Evolutionary conservation across 2,329 filamentous ascomycete genomes (phyloP), one percentile per base, ranked within the genome.

Genomic region (Talaromyces pinophilus): DNA sequence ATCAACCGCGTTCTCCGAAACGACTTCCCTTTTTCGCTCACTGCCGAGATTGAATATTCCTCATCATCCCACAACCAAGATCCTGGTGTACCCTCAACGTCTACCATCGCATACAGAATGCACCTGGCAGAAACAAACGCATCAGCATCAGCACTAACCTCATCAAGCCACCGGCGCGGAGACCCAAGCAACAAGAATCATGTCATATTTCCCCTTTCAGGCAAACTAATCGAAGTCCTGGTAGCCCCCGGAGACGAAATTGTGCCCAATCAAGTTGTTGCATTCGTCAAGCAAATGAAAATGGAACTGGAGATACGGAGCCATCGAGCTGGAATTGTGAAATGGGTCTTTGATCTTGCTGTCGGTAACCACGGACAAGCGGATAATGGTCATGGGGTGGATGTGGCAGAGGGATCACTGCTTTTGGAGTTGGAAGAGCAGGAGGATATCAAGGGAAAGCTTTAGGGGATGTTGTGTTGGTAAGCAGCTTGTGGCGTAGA

Each of bases 251-350:
- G 46, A 5, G 46, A 17, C 22, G 13, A 28, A 25, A 50, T 50
- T 15, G 46, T 50, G 11, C 46, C 11, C 4, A 15, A 28, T 2
- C 46, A 50, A 28, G 46, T 50, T 17, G 22, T 50, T 5, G 46
- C 46, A 50, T 50, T 50, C 13, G 46, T 50, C 19, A 50, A 50
- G 11, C 46, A 50, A 28, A 50, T 50, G 46, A 50, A 50, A 50
- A 50, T 50, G 46, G 46, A 50, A 13, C 13, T 50, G 11, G 46
- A 50, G 8, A 28, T 50, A 50, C 46, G 46, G 0, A 50, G 46
- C 13, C 46, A 50, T 28, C 46, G 22, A 28, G 46, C 46, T 50
- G 46, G 46, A 22, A 28, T 50, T 28, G 46, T 50, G 22, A 50
- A 2, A 50, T 50, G 46, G 22, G 13, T 28, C 19, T 25, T 28